Evolutionary conservation across 2,329 filamentous ascomycete genomes (phyloP).

Genomic region (Macroventuria anomochaeta): DNA sequence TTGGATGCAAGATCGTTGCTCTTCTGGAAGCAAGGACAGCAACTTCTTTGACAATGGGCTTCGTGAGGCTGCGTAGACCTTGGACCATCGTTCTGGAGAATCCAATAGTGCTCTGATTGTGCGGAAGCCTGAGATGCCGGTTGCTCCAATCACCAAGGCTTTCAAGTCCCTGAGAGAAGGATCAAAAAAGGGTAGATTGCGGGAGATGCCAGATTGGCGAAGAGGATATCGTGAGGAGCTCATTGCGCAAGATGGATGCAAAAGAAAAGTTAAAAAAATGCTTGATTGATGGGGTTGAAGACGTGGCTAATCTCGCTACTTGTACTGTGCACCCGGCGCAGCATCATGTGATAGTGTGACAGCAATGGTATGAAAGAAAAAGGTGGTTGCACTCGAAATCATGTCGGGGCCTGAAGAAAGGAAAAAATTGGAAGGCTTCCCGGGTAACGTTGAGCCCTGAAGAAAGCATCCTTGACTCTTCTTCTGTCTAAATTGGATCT

Average conservation of each 20-base stretch:
- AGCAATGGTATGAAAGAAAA: background rate
- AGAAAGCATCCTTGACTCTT: no score
- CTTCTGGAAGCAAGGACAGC: slow-evolving; percentile 7
- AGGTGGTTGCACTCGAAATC: background rate
- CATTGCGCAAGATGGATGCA: background rate
- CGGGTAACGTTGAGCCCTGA: background rate
- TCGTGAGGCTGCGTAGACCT: slow-evolving; percentile 18
- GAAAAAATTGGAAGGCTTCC: background rate
- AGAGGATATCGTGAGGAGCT: slow-evolving; percentile 14
- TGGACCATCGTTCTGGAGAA: slow-evolving; percentile 18
- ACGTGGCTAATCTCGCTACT: background rate
- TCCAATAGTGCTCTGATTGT: slow-evolving; percentile 16
- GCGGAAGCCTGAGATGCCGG: slow-evolving; percentile 23
- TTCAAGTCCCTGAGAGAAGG: slow-evolving; percentile 8
- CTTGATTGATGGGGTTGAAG: background rate
- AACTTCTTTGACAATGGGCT: slow-evolving; percentile 7
- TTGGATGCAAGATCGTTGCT: slow-evolving; percentile 19
- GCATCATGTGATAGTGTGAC: background rate
- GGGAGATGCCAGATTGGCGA: slow-evolving; percentile 22
- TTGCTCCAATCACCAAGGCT: slow-evolving; percentile 20
- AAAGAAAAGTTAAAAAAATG: background rate
- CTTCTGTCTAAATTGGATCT: background rate
- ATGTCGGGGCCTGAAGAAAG: slow-evolving; percentile 3
- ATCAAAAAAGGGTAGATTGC: slow-evolving; percentile 22
- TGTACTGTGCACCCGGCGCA: no score